These are phyloP conservation scores for Pyrus betulifolia DNA, from an alignment of 306 rosid species.

Conservation along the genomic window DNA sequence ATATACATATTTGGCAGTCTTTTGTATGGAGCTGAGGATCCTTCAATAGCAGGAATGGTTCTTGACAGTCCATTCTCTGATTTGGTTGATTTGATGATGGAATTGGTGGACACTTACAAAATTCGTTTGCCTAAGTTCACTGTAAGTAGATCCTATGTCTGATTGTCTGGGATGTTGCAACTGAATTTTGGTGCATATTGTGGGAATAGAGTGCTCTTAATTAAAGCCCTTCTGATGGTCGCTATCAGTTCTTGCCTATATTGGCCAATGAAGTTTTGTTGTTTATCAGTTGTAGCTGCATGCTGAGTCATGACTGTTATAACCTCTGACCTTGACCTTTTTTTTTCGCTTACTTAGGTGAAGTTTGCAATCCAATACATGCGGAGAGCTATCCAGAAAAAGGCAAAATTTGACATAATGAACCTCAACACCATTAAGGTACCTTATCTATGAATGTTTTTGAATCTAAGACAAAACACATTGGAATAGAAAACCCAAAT, in stretches of 20 bases:
- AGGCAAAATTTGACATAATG: slow-evolving; percentile 90
- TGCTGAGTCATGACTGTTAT: not conserved
- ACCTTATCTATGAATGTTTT: not conserved
- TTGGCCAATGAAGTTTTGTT: not conserved
- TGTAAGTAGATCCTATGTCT: slow-evolving; percentile 38
- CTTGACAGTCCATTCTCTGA: slow-evolving; percentile 95
- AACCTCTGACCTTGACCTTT: not conserved
- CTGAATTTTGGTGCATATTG: not conserved
- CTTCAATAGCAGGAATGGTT: slow-evolving; percentile 97
- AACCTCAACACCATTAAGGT: slow-evolving; percentile 85
- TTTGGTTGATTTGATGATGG: slow-evolving; percentile 98
- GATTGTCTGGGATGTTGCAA: not conserved
- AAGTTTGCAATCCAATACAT: slow-evolving; percentile 90
- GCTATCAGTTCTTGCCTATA: not conserved
- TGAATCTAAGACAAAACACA: not conserved
- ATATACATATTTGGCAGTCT: slow-evolving; percentile 47
- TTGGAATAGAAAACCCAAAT: not conserved
- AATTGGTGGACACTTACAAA: slow-evolving; percentile 76
- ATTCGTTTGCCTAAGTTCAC: slow-evolving; percentile 89
- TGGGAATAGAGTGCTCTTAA: not conserved
- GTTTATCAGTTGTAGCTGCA: not conserved
- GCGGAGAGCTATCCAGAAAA: slow-evolving; percentile 82
- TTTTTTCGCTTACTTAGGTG: slow-evolving; percentile 39
- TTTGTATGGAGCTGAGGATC: slow-evolving; percentile 94
- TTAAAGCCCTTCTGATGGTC: not conserved